Evolutionary conservation across 108 stramenopile genomes (phyloP).

Genomic region (Craspedostauros australis): DNA sequence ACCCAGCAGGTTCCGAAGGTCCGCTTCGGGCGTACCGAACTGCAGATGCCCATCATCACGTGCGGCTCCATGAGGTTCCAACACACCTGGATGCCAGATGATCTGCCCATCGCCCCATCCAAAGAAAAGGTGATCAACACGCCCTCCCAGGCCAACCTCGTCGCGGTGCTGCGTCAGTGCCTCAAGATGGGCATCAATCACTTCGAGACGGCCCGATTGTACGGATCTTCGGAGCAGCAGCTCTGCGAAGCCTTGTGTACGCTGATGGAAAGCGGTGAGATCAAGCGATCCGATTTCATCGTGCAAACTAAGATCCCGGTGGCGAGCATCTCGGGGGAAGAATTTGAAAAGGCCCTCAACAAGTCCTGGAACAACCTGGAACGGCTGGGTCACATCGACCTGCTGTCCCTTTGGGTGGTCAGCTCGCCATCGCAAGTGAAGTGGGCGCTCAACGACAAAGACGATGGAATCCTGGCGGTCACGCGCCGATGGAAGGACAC

Average conservation of each 20-base stretch:
- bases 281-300: constrained; percentile 51
- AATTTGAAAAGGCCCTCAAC: constrained; percentile 46
- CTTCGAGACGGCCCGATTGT: constrained; percentile 73
- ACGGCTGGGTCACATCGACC: constrained; percentile 55
- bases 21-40: constrained; percentile 77
- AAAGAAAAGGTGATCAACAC: too few species aligned
- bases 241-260: constrained; percentile 34
- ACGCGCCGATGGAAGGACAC: constrained; percentile 31
- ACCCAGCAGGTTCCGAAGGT: constrained; percentile 75
- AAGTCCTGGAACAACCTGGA: constrained; percentile 35
- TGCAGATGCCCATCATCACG: constrained; percentile 84
- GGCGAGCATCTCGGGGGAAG: constrained; percentile 23
- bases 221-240: constrained; percentile 55
- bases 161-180: constrained; percentile 31
- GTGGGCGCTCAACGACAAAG: constrained; percentile 21
- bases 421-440: constrained; percentile 28
- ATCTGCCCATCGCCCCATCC: too few species aligned
- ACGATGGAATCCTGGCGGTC: constrained; percentile 31
- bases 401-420: constrained; percentile 62
- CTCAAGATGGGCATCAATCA: constrained; percentile 65
- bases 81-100: constrained; percentile 82
- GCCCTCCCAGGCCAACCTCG: constrained; percentile 40
- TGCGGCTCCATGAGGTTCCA: constrained; percentile 92
- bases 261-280: constrained; percentile 38
- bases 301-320: constrained; percentile 68